Conservation (phyloP, 441 rosid genomes). For the Euphorbia neoarborescens region DNA sequence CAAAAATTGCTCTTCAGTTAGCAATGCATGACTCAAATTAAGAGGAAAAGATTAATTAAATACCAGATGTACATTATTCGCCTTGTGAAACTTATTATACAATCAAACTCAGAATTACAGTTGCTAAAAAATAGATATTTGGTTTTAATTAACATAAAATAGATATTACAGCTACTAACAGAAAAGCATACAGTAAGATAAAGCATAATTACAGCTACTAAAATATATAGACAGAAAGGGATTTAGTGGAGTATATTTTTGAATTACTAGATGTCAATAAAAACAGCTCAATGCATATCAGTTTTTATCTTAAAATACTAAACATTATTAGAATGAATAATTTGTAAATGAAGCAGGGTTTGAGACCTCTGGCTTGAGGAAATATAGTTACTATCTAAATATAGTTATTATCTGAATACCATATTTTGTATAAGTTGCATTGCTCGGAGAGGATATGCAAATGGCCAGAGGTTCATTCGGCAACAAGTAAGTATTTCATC, state of each 20-base stretch:
- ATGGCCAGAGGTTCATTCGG: not conserved
- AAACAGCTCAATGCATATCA: conserved; percentile 19
- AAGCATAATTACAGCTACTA: too few species aligned
- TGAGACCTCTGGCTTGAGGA: conserved; percentile 39
- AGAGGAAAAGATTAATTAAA: too few species aligned
- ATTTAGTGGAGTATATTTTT: conserved; percentile 39
- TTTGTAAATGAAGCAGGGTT: conserved; percentile 17
- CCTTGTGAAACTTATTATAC: too few species aligned
- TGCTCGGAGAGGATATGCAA: not conserved
- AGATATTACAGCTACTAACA: too few species aligned
- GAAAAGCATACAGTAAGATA: too few species aligned
- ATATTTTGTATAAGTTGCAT: not conserved
- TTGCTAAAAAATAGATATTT: too few species aligned
- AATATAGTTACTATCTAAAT: not conserved
- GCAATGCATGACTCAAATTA: too few species aligned
- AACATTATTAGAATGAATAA: conserved; percentile 8
- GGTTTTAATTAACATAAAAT: too few species aligned
- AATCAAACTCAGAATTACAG: too few species aligned
- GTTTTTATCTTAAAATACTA: conserved; percentile 16
- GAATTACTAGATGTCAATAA: conserved; percentile 40
- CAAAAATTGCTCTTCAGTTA: too few species aligned
- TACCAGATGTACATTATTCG: too few species aligned
- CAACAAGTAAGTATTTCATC: not conserved
- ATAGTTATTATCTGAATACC: not conserved
- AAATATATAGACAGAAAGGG: conserved; percentile 56